Percentiles rank a stretch among this genome's conserved stretches.
Conservation (phyloP, 2,329 filamentous ascomycete species). For the Periconia digitata region DNA sequence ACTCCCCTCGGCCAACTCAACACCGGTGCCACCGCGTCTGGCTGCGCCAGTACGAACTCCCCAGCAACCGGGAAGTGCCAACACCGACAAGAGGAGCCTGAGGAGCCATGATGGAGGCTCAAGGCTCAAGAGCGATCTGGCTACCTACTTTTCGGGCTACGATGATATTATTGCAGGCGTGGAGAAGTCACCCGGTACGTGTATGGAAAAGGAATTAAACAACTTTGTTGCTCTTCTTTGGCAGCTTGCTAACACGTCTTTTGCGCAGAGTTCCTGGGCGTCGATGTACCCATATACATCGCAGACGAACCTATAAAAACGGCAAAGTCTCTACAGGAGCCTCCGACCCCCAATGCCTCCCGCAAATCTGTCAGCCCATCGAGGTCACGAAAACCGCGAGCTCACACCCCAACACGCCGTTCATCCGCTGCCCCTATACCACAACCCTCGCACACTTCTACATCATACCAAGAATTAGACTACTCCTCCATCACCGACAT, state of each 20-base stretch:
- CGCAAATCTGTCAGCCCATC: constrained; percentile 28
- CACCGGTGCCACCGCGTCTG: constrained; percentile 23
- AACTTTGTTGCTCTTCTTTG: neutral
- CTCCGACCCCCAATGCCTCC: constrained; percentile 17
- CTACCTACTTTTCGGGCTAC: constrained; percentile 89
- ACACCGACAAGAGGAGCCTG: constrained; percentile 69
- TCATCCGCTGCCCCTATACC: constrained; percentile 15
- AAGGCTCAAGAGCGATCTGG: constrained; percentile 86
- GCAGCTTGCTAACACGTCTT: constrained; percentile 15
- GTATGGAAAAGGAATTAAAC: constrained; percentile 14
- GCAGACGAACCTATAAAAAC: constrained; percentile 57
- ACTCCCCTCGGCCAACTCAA: constrained; percentile 32
- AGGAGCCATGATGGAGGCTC: constrained; percentile 81
- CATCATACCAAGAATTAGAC: constrained; percentile 44
- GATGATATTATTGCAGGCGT: constrained; percentile 91
- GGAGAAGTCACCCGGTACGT: constrained; percentile 71
- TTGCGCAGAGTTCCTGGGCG: constrained; percentile 66
- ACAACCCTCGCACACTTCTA: constrained; percentile 28
- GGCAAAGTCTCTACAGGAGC: constrained; percentile 19
- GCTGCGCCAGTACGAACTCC: constrained; percentile 27
- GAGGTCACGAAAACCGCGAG: constrained; percentile 26
- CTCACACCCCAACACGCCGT: constrained; percentile 17
- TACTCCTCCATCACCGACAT: constrained; percentile 42
- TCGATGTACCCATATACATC: constrained; percentile 73
- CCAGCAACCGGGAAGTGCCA: constrained; percentile 2